Evolutionary conservation across 129 eudicot genomes (phyloP).

Genomic region (Deinandra increscens): DNA sequence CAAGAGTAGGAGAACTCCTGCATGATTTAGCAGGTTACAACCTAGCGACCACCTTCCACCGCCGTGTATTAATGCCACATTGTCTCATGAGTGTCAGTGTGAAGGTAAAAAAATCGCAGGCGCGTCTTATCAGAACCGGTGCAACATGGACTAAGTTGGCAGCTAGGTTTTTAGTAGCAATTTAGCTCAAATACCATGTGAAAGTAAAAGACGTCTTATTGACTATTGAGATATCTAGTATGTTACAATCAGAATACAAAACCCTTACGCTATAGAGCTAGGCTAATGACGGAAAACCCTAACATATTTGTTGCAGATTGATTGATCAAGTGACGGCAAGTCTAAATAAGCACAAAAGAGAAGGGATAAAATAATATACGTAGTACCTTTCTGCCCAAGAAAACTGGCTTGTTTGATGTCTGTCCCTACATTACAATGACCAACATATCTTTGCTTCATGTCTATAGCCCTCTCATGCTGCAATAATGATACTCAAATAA

Average conservation of each 20-base stretch:
- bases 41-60: not conserved
- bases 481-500: conserved; percentile 1
- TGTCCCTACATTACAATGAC: conserved; percentile 92
- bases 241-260: not conserved
- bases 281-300: not conserved
- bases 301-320: not conserved
- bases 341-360: conserved; percentile 2
- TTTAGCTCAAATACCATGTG: not conserved
- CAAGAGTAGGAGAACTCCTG: no score
- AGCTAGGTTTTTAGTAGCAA: not conserved
- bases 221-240: not conserved
- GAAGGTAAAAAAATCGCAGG: not conserved
- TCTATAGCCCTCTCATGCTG: conserved; percentile 80
- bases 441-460: conserved; percentile 86
- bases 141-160: no score
- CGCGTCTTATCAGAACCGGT: not conserved
- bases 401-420: conserved; percentile 98
- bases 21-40: no score
- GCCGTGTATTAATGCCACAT: not conserved
- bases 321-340: conserved; percentile 5
- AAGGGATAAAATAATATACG: not conserved
- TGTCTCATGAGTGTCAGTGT: not conserved
- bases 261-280: not conserved
- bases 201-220: not conserved
- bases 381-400: conserved; percentile 80